Evolutionary conservation across 2,329 filamentous ascomycete species (phyloP), one percentile per base, ranked within the genome.

Genomic region (Macrophomina phaseolina): DNA sequence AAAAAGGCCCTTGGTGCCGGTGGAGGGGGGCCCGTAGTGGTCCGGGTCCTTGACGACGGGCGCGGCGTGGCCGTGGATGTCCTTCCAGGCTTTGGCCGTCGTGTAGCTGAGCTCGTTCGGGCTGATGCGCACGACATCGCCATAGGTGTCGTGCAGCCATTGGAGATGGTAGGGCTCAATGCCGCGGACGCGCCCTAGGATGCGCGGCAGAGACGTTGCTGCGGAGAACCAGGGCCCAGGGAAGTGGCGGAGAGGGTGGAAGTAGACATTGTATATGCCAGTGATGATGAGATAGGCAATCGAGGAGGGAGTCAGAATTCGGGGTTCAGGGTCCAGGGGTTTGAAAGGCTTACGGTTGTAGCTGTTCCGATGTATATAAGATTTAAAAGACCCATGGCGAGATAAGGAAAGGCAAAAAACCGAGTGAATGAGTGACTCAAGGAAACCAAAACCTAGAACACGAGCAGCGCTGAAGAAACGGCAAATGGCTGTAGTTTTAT

Each of bases 51-150:
- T 78, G 38, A 76, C 75, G 30, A 53, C 46, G 78, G 73, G 71
- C 1, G 67, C 71, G 16, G 68, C 62, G 68, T 76, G 73, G n/a
- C 79, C 78, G 69, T 80, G 81, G 30, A 81, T 77, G 23, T 81
- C 80, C 18, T 64, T 64, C 63, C 63, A 65, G 30, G 63, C 63
- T 46, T 49, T 48, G 63, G 49, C 51, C 8, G 38, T 42, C 4
- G 38, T 65, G 28, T 55, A 65, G 42, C 63, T 55, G 28, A 65
- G 40, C 40, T 83, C 79, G 23, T 75, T 77, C 0, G 81, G 81
- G 0, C 75, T 72, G 5, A 82, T 67, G 6, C 81, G 75, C 1
- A 83, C 81, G 3, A 77, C 79, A 1, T 80, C 76, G 34, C 81
- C 81, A 67, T 81, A 81, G 52, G 75, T 72, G 7, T 76, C 72